Percentiles rank a stretch among this genome's conserved stretches.
Evolutionary conservation across 1,139 yeast species (phyloP).

Genomic region (Meyerozyma carpophila): DNA sequence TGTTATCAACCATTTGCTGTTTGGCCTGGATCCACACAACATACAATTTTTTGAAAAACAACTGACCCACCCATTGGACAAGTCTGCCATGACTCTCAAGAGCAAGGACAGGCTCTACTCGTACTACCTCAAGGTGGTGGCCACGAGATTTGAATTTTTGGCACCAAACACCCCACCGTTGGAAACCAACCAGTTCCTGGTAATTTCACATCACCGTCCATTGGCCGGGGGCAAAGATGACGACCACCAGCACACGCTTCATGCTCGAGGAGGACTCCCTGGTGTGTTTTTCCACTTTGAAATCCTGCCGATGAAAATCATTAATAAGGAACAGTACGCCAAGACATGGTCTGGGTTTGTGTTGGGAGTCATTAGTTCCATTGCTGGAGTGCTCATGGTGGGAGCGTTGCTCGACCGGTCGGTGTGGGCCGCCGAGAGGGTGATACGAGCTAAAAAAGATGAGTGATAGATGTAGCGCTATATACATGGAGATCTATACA

Average conservation of each 20-base stretch:
- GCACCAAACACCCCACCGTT: slow-evolving; percentile 35
- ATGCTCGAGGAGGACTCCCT: slow-evolving; percentile 83
- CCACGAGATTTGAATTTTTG: slow-evolving; percentile 76
- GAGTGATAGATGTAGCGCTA: slow-evolving; percentile 13
- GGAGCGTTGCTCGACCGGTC: slow-evolving; percentile 86
- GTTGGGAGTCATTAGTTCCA: slow-evolving; percentile 78
- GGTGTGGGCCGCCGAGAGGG: slow-evolving; percentile 84
- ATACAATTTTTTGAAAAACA: slow-evolving; percentile 19
- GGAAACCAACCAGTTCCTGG: slow-evolving; percentile 91
- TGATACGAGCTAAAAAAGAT: slow-evolving; percentile 67
- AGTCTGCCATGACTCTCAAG: slow-evolving; percentile 32
- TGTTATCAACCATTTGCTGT: slow-evolving; percentile 70
- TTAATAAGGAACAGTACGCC: slow-evolving; percentile 73
- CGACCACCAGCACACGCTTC: slow-evolving; percentile 85
- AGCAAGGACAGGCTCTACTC: slow-evolving; percentile 63
- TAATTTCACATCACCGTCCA: slow-evolving; percentile 87
- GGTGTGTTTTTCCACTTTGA: slow-evolving; percentile 87
- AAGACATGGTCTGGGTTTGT: slow-evolving; percentile 84
- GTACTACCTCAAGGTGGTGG: slow-evolving; percentile 84
- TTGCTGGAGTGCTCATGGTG: slow-evolving; percentile 91
- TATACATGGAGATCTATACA: slow-evolving; percentile 17
- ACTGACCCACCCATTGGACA: slow-evolving; percentile 72
- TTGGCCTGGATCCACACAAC: slow-evolving; percentile 58
- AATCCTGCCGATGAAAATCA: slow-evolving; percentile 87
- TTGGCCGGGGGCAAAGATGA: slow-evolving; percentile 80